Conservation (phyloP, 306 rosid genomes). For the Quillaja saponaria region DNA sequence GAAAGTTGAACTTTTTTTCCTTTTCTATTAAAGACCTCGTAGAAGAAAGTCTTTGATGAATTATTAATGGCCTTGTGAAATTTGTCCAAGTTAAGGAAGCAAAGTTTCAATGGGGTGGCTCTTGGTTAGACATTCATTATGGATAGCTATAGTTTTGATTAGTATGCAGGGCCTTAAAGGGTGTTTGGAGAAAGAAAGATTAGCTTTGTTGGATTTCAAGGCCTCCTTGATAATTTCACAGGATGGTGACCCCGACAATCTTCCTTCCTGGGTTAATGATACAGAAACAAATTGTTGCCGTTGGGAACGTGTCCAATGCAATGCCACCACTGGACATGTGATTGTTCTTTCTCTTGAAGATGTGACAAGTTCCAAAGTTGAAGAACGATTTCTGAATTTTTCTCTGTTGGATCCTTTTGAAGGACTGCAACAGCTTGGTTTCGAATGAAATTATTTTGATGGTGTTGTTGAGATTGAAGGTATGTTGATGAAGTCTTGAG, state of each 20-base stretch:
- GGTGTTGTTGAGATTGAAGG: not conserved
- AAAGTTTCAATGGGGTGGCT: no score
- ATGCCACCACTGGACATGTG: not conserved
- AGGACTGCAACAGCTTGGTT: not conserved
- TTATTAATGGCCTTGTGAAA: no score
- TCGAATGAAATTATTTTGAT: not conserved
- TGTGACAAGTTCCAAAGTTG: not conserved
- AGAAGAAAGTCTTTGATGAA: no score
- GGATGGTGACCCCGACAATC: no score
- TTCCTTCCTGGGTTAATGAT: not conserved
- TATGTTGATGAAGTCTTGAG: not conserved
- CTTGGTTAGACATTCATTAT: no score
- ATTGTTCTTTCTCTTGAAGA: not conserved
- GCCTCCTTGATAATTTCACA: no score
- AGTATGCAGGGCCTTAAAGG: no score
- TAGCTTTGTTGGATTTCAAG: not conserved
- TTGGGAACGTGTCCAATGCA: not conserved
- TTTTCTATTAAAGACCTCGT: no score
- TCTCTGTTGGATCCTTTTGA: not conserved
- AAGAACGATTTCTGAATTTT: not conserved
- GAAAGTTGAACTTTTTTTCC: no score
- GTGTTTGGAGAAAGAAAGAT: not conserved
- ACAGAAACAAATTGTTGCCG: not conserved
- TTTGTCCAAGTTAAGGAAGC: no score
- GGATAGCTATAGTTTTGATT: no score